phyloP scores from a whole-genome alignment of 192 early-diverging fungal genomes.

The Podila epicladia region DNA sequence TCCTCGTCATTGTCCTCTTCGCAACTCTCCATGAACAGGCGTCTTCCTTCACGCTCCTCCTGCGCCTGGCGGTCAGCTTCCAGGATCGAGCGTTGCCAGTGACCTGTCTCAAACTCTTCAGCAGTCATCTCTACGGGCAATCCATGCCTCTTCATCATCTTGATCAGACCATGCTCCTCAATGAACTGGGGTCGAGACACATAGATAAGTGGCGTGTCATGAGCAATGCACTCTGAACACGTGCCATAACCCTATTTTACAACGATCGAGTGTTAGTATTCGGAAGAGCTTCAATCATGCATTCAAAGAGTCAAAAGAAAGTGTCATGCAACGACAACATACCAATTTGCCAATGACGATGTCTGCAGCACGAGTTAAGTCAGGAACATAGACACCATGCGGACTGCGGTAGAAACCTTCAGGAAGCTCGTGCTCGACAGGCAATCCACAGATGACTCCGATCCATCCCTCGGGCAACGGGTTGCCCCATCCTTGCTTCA shows the following conservation, averaged over 20 bases:
- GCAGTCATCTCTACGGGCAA: conserved; percentile 61
- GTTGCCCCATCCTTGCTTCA: conserved; percentile 59
- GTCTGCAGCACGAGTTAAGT: conserved; percentile 66
- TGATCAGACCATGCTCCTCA: conserved; percentile 64
- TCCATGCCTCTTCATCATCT: conserved; percentile 66
- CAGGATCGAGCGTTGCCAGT: conserved; percentile 60
- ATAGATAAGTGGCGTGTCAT: conserved; percentile 64
- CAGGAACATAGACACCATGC: conserved; percentile 67
- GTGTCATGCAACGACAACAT: neutral
- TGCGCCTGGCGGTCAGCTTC: conserved; percentile 46
- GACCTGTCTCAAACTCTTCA: conserved; percentile 64
- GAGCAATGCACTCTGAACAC: conserved; percentile 70
- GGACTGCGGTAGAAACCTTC: conserved; percentile 60
- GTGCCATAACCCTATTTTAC: conserved; percentile 65
- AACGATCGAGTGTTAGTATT: neutral
- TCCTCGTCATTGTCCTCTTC: conserved; percentile 2
- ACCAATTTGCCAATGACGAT: conserved; percentile 70
- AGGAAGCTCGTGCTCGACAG: conserved; percentile 55
- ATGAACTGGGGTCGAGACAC: conserved; percentile 70
- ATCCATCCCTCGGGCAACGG: conserved; percentile 64
- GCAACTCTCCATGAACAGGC: conserved; percentile 12
- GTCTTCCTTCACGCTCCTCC: conserved; percentile 27
- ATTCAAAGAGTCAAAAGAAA: neutral
- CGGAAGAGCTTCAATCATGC: neutral
- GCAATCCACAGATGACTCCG: conserved; percentile 65